Evolutionary conservation across 768 basidiomycete species (phyloP).

Genomic region (Suillus tomentosus): DNA sequence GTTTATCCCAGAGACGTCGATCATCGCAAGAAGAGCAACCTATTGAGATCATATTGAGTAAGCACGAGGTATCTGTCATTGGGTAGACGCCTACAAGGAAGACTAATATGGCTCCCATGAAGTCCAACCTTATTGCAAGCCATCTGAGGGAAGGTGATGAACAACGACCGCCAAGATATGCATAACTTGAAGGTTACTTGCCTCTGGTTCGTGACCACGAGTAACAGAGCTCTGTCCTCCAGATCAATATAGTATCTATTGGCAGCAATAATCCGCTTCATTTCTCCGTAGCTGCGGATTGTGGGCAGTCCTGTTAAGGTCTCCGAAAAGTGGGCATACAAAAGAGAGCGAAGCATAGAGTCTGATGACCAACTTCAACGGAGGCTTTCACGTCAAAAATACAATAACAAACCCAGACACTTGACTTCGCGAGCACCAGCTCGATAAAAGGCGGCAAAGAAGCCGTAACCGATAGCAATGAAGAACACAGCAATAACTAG

Average conservation of each 20-base stretch:
- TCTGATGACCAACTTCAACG: conserved; percentile 38
- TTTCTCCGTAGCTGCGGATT: conserved; percentile 71
- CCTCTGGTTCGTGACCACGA: conserved; percentile 23
- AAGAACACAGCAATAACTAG: conserved; percentile 55
- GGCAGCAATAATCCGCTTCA: conserved; percentile 58
- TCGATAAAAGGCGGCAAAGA: conserved; percentile 70
- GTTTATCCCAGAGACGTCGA: too few species aligned
- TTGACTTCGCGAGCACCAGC: conserved; percentile 75
- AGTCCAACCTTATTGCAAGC: conserved; percentile 30
- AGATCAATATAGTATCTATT: conserved; percentile 72
- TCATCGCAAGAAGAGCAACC: too few species aligned
- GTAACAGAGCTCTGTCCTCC: conserved; percentile 69
- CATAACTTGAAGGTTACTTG: too few species aligned
- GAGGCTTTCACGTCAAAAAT: not conserved
- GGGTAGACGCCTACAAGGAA: conserved; percentile 45
- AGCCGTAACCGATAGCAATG: conserved; percentile 61
- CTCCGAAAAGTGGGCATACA: conserved; percentile 80
- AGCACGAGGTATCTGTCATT: not conserved
- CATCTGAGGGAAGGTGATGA: too few species aligned
- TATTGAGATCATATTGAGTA: too few species aligned
- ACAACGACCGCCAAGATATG: too few species aligned
- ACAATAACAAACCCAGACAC: conserved; percentile 36
- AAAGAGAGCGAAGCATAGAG: conserved; percentile 68
- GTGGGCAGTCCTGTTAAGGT: conserved; percentile 71
- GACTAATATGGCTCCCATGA: conserved; percentile 60